Percentiles rank a stretch among this genome's conserved stretches.
phyloP scores from a whole-genome alignment of 148 eudicot genomes.

The Cornus kousa region DNA sequence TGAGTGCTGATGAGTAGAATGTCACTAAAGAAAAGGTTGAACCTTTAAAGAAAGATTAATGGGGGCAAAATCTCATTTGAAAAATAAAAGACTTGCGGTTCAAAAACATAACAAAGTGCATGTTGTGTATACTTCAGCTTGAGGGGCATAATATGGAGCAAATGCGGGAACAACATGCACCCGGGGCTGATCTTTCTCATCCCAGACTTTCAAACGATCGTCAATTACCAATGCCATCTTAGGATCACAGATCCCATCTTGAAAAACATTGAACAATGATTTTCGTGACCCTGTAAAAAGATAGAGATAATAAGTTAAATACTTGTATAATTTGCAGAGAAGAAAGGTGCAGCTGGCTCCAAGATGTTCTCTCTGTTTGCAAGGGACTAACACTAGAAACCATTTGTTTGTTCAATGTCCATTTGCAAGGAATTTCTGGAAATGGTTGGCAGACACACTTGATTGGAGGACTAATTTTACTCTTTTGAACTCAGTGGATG shows the following conservation, averaged over 20 bases:
- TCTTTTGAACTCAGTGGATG: too few relatives aligned
- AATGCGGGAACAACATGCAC: constrained; percentile 99
- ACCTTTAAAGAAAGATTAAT: background rate
- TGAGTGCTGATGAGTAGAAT: constrained; percentile 8
- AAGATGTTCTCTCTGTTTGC: too few relatives aligned
- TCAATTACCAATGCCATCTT: constrained; percentile 98
- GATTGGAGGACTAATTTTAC: too few relatives aligned
- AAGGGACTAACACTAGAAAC: too few relatives aligned
- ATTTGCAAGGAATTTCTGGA: too few relatives aligned
- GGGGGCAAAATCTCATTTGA: background rate
- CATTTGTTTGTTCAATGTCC: too few relatives aligned
- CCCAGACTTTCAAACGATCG: constrained; percentile 98
- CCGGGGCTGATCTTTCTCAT: constrained; percentile 93
- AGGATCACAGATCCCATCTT: constrained; percentile 86
- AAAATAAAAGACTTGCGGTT: background rate
- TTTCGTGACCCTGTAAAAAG: constrained; percentile 61
- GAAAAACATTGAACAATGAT: constrained; percentile 90
- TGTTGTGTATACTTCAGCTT: constrained; percentile 71
- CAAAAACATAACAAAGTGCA: constrained; percentile 1
- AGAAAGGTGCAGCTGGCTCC: too few relatives aligned
- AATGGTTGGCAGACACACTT: too few relatives aligned
- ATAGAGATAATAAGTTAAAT: constrained; percentile 1
- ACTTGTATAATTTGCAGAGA: too few relatives aligned
- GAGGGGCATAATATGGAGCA: constrained; percentile 99
- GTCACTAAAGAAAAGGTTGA: background rate